Evolutionary conservation across 2,329 filamentous ascomycete genomes (phyloP).

Genomic region (Ceratocystiopsis sp.): DNA sequence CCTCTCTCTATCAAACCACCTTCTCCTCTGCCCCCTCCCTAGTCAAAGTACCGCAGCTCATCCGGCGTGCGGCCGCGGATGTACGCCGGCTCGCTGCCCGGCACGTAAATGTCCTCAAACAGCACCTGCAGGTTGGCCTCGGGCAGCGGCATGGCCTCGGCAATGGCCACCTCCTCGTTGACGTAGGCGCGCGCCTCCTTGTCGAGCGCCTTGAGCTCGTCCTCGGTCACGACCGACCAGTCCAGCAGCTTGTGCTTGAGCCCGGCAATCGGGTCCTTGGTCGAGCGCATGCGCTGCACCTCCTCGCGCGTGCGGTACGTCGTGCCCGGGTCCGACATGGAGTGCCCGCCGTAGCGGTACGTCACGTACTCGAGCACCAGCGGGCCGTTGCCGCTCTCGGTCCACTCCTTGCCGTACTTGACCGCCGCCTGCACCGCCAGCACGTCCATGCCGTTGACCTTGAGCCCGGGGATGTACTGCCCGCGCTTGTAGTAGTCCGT

Average conservation of each 20-base stretch:
- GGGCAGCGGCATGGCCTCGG: conserved; percentile 73
- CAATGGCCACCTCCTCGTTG: conserved; percentile 75
- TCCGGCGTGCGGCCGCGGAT: conserved; percentile 76
- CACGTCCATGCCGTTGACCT: conserved; percentile 99
- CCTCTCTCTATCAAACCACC: too few species aligned
- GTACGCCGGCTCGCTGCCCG: conserved; percentile 72
- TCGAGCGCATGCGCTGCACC: conserved; percentile 98
- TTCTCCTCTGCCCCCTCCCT: background rate
- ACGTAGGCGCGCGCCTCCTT: conserved; percentile 79
- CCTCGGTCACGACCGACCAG: conserved; percentile 81
- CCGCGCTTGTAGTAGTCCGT: conserved; percentile 99
- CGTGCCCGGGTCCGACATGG: conserved; percentile 98
- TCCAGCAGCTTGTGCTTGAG: conserved; percentile 97
- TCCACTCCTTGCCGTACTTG: conserved; percentile 82
- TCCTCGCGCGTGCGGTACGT: conserved; percentile 99
- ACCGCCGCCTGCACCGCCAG: conserved; percentile 95
- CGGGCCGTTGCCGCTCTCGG: conserved; percentile 68
- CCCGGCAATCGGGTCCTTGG: conserved; percentile 94
- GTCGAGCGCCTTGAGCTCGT: conserved; percentile 91
- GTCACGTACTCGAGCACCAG: conserved; percentile 98
- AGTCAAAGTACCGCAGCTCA: conserved; percentile 82
- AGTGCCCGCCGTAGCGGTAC: conserved; percentile 98
- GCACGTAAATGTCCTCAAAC: conserved; percentile 92
- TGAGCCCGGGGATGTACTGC: conserved; percentile 97
- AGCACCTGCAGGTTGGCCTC: conserved; percentile 68